Conservation (phyloP, 345 rosid species). For the Salix dunnii region DNA sequence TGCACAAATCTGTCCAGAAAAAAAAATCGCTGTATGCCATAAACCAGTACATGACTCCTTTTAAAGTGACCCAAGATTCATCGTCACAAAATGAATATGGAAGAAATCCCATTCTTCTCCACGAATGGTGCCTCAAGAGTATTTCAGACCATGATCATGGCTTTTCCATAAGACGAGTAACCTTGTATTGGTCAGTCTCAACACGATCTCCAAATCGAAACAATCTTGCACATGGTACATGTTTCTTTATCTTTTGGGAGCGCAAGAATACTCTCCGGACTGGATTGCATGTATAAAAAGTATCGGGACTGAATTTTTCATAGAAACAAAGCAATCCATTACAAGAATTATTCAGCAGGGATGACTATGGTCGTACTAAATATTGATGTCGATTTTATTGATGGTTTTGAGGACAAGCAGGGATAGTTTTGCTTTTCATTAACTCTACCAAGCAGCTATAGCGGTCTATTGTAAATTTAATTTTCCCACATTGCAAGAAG, state of each 20-base stretch:
- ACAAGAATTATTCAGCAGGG: neutral
- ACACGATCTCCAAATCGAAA: neutral
- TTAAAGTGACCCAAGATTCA: neutral
- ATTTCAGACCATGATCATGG: no score
- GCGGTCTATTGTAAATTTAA: neutral
- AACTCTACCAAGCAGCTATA: neutral
- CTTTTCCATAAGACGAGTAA: no score
- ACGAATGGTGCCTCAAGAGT: no score
- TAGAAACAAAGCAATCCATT: neutral
- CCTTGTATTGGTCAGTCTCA: neutral
- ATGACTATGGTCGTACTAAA: neutral
- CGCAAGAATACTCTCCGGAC: neutral
- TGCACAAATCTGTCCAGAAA: no score
- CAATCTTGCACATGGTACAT: neutral
- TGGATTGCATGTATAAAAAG: neutral
- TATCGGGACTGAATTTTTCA: neutral
- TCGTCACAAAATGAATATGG: neutral
- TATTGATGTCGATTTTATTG: no score
- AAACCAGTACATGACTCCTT: neutral
- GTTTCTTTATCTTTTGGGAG: neutral
- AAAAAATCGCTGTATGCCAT: neutral
- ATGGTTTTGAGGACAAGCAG: neutral
- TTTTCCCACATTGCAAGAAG: no score
- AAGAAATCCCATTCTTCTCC: neutral
- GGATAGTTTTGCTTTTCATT: no score